phyloP scores from a whole-genome alignment of 371 early-diverging fungal species.

The Apophysomyces ossiformis region DNA sequence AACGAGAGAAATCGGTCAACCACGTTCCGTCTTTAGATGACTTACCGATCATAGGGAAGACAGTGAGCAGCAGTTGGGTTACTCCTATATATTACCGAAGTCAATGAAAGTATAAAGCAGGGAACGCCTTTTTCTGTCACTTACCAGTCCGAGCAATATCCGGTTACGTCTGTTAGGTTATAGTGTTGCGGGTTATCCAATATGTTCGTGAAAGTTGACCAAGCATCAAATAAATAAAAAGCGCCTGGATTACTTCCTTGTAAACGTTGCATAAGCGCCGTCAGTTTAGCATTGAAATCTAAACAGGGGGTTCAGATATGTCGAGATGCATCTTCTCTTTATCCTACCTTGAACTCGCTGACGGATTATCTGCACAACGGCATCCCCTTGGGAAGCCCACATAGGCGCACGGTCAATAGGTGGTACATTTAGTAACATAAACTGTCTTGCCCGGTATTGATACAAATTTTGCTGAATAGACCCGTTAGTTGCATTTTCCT shows the following conservation, averaged over 20 bases:
- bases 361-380: slow-evolving; percentile 8
- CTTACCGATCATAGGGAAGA: slow-evolving; percentile 30
- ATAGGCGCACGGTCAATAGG: slow-evolving; percentile 42
- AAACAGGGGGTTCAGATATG: not conserved
- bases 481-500: not conserved
- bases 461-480: slow-evolving; percentile 23
- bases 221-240: slow-evolving; percentile 36
- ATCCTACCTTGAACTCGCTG: slow-evolving; percentile 30
- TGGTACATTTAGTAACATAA: slow-evolving; percentile 42
- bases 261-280: slow-evolving; percentile 19
- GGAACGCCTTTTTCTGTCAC: not conserved
- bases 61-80: slow-evolving; percentile 21
- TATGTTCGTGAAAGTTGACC: slow-evolving; percentile 27
- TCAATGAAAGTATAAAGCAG: not conserved
- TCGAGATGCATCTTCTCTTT: not conserved
- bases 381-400: slow-evolving; percentile 23
- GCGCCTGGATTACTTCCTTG: slow-evolving; percentile 4
- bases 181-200: slow-evolving; percentile 28
- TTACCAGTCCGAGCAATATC: slow-evolving; percentile 40
- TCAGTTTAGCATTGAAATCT: slow-evolving; percentile 37
- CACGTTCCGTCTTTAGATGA: no score
- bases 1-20: no score
- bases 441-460: slow-evolving; percentile 28
- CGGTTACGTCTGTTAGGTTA: slow-evolving; percentile 21
- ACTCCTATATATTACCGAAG: slow-evolving; percentile 17